Evolutionary conservation across 345 rosid genomes (phyloP), one percentile per base, ranked within the genome.

Genomic region (Ceriops zippeliana): DNA sequence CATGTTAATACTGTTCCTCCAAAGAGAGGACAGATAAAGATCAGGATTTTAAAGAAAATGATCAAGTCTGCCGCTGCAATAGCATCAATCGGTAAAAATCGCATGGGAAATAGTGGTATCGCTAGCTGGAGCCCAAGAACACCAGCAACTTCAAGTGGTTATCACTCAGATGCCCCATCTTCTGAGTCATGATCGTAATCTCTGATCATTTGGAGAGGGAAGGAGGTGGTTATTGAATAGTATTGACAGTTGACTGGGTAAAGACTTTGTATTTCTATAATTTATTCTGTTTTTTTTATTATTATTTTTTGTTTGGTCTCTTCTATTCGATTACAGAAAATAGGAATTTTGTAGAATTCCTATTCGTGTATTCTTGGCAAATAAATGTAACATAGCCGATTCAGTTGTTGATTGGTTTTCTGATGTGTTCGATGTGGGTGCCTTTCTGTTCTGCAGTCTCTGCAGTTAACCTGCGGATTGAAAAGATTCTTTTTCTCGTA

Each of bases 21-120:
- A 5, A 70, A n/a, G 32, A 65, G 79, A 70, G 79, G 75, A n/a
- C 68, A 66, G 30, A 65, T 75, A 32, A 75, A 60, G 60, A 66
- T 59, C 42, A 70, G 61, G 24, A 75, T 75, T 32, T 3, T 75
- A 46, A 75, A 47, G 57, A 57, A 3, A 9, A 0, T 75, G 7
- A 22, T 70, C 35, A 32, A 32, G 49, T 68, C 72, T 9, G 77
- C 37, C 2, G 47, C 70, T 0, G 54, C 28, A 0, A 0, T 70
- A 53, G 31, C 42, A 5, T 32, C 28, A 15, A n/a, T 20, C 0
- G 51, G 38, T n/a, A 63, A 3, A 28, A 27, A n/a, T 46, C 32
- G 7, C 30, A 16, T n/a, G n/a, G 70, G 35, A 22, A 15, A 19
- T 21, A 46, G 35, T 10, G 38, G 32, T 4, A 57, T 35, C 6